Evolutionary conservation across 495 filamentous ascomycete species (phyloP).

Genomic region (Apiosordaria backusii): DNA sequence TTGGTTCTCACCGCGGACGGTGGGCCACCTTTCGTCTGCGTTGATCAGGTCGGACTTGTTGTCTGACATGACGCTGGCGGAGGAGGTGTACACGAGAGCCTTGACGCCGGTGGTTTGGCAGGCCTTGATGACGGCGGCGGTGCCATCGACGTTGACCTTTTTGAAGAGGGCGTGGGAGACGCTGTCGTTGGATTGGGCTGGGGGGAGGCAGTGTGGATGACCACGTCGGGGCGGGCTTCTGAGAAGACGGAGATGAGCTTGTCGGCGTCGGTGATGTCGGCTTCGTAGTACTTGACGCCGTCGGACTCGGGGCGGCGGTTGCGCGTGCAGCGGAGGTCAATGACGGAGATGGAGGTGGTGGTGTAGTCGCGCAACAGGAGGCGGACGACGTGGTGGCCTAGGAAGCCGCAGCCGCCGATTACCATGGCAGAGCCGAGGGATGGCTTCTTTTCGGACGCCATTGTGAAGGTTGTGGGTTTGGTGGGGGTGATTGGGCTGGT

Average conservation of each 20-base stretch:
- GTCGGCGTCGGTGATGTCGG: conserved; percentile 76
- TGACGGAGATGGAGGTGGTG: conserved; percentile 65
- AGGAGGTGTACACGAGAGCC: conserved; percentile 93
- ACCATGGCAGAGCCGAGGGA: conserved; percentile 58
- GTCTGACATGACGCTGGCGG: conserved; percentile 82
- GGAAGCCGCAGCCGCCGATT: conserved; percentile 68
- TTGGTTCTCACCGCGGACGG: conserved; percentile 65
- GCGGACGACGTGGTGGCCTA: conserved; percentile 66
- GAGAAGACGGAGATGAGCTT: conserved; percentile 63
- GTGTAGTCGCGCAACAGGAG: conserved; percentile 53
- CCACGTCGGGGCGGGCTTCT: conserved; percentile 72
- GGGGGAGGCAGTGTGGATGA: conserved; percentile 91
- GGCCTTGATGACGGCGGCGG: conserved; percentile 70
- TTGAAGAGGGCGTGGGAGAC: conserved; percentile 60
- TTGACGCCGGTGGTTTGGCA: conserved; percentile 74
- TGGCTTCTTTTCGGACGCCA: conserved; percentile 39
- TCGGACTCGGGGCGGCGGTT: conserved; percentile 68
- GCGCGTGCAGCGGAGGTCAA: conserved; percentile 74
- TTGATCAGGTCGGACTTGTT: conserved; percentile 77
- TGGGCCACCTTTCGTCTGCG: conserved; percentile 83
- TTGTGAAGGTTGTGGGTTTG: conserved; percentile 17
- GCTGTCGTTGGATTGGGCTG: conserved; percentile 44
- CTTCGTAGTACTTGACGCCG: conserved; percentile 73
- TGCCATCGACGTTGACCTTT: conserved; percentile 93
- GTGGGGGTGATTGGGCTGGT: neutral